These are phyloP conservation scores for Melocanna baccifera DNA, from an alignment of 176 grass and related monocot genomes.

Conservation along the genomic window DNA sequence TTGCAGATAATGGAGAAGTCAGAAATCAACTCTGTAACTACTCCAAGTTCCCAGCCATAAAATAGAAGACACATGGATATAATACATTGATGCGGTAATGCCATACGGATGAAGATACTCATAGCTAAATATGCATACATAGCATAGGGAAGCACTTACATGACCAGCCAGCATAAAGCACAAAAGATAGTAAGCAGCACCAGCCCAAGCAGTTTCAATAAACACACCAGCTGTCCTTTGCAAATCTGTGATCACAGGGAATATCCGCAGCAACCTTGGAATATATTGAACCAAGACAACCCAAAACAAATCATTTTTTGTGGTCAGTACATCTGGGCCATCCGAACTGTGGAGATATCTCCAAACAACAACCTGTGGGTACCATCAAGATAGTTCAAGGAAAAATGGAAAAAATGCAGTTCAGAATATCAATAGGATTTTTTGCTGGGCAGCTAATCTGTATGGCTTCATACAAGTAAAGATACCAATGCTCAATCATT, in stretches of 20 bases:
- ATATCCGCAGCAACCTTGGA: slow-evolving; percentile 73
- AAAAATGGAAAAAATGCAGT: background rate
- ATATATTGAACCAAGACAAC: slow-evolving; percentile 84
- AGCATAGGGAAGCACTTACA: slow-evolving; percentile 50
- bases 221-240: slow-evolving; percentile 96
- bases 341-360: slow-evolving; percentile 59
- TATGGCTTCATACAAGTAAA: slow-evolving; percentile 15
- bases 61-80: background rate
- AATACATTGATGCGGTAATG: background rate
- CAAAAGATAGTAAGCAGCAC: slow-evolving; percentile 92
- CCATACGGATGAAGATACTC: background rate
- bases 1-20: background rate
- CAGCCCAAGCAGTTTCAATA: slow-evolving; percentile 90
- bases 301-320: slow-evolving; percentile 65
- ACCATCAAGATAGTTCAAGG: slow-evolving; percentile 29
- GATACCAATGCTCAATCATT: background rate
- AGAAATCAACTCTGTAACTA: background rate
- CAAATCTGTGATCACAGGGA: slow-evolving; percentile 67
- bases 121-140: background rate
- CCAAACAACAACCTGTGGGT: slow-evolving; percentile 81
- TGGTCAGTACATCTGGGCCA: slow-evolving; percentile 54
- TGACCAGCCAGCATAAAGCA: slow-evolving; percentile 97
- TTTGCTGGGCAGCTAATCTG: background rate
- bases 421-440: background rate
- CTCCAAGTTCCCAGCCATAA: background rate